Base-by-base conservation (phyloP, 208 protist species). In the Tetramitus jugosus region DNA sequence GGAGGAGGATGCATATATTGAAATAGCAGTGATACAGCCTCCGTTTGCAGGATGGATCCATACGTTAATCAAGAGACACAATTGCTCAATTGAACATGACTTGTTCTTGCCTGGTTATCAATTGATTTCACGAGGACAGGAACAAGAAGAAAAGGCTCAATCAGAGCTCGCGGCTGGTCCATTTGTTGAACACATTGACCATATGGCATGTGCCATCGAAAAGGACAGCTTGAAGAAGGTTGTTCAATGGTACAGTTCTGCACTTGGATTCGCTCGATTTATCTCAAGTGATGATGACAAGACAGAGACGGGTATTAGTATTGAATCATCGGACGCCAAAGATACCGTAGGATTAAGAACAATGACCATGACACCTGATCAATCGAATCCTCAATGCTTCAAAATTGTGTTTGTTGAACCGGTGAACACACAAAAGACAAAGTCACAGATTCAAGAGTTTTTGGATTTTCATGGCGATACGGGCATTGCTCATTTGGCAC, bases 361-460 rank as follows among this genome's bases (percentile, higher is more conserved):
- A 3, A 52, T 60, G 45, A 39, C 23, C 8, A 42, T 77, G 10
- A 29, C 71, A 60, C 37, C 42, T 40, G 35, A 8, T 33, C n/a
- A 40, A 40, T 3, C n/a, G 17, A 33, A 4, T 17, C 14, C 43
- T 13, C 26, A 42, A 49, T n/a, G 13, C 4, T 53, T 75, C 17
- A 78, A 78, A 60, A 60, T 61, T 78, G 46, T 78, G 0, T 40
- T 78, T 0, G 29, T 61, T 13, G 49, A 78, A 60, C 75, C 75
- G 40, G 23, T 61, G 3, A 60, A 78, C 8, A 40, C 20, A 33
- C n/a, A 49, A 40, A 56, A 78, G 1, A 40, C 37, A 77, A 68
- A 71, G 64, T 40, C 43, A 40, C 75, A 78, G 60, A 78, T 78
- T 43, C 75, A 78, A 56, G 75, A 78, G 26, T 78, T 78, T 78